Conservation (phyloP, 768 basidiomycete genomes). For the Tephrocybe sp. region DNA sequence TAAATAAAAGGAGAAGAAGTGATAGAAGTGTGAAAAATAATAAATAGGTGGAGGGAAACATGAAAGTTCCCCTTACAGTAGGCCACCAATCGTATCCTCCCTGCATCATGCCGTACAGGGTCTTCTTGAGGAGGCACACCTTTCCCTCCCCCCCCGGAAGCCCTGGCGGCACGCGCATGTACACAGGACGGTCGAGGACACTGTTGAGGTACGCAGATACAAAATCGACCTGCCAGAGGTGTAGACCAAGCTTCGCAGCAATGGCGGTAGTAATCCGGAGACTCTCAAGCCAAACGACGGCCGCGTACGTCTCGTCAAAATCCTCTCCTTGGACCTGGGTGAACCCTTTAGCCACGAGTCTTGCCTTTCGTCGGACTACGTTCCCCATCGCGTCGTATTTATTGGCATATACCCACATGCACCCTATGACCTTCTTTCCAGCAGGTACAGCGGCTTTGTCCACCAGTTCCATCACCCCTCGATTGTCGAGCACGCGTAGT, state of each 20-base stretch:
- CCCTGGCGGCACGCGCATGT: slow-evolving; percentile 18
- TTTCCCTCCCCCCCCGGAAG: slow-evolving; percentile 18
- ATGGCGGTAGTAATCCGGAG: slow-evolving; percentile 21
- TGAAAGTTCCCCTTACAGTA: too few species aligned
- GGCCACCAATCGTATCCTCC: slow-evolving; percentile 21
- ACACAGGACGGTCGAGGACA: slow-evolving; percentile 19
- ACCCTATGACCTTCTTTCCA: too few species aligned
- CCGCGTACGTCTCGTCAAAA: slow-evolving; percentile 21
- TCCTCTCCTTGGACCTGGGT: slow-evolving; percentile 32
- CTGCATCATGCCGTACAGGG: slow-evolving; percentile 22
- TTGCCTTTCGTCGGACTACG: slow-evolving; percentile 19
- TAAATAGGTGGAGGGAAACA: too few species aligned
- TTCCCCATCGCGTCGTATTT: too few species aligned
- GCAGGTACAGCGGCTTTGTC: too few species aligned
- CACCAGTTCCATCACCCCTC: too few species aligned
- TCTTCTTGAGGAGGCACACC: slow-evolving; percentile 23
- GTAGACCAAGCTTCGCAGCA: slow-evolving; percentile 22
- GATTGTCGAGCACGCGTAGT: too few species aligned
- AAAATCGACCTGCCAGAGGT: slow-evolving; percentile 32
- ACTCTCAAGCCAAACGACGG: slow-evolving; percentile 19
- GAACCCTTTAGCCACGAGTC: slow-evolving; percentile 25
- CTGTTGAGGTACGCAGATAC: slow-evolving; percentile 32
- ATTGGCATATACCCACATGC: too few species aligned
- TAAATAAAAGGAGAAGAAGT: too few species aligned
- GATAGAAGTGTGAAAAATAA: too few species aligned